These are phyloP conservation scores for Eucalyptus coolabah DNA, from an alignment of 345 rosid genomes.

Conservation along the genomic window DNA sequence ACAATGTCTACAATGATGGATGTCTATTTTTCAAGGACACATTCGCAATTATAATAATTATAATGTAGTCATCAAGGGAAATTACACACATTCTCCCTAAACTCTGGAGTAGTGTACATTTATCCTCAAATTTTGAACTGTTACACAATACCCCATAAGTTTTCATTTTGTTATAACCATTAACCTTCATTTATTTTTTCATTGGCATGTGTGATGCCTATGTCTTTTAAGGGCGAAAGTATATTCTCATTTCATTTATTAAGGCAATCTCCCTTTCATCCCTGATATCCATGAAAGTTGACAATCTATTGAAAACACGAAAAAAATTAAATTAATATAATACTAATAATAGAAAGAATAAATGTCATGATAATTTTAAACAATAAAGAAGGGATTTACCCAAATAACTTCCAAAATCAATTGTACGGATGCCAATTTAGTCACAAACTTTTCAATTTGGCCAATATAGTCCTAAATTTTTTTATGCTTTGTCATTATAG, in stretches of 20 bases:
- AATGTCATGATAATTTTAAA: not conserved
- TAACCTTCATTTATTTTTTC: not conserved
- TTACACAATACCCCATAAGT: not conserved
- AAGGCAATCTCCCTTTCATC: not conserved
- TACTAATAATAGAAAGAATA: not conserved
- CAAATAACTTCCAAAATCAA: not conserved
- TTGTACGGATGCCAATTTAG: accelerated
- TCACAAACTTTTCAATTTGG: accelerated
- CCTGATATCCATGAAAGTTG: not conserved
- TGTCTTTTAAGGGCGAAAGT: not conserved
- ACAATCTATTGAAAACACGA: not conserved
- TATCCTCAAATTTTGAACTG: not conserved
- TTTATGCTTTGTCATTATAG: not conserved
- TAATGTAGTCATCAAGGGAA: not conserved
- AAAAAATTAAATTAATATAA: not conserved
- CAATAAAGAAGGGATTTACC: not conserved
- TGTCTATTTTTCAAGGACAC: not conserved
- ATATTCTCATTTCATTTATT: not conserved
- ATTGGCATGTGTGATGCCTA: not conserved
- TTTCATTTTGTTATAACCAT: not conserved
- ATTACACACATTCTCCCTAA: not conserved
- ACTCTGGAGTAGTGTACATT: not conserved
- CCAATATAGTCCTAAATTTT: not conserved
- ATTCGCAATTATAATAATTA: not conserved
- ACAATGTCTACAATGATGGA: not conserved